phyloP scores from a whole-genome alignment of 2,329 filamentous ascomycete genomes.

The Phialocephala sp. region DNA sequence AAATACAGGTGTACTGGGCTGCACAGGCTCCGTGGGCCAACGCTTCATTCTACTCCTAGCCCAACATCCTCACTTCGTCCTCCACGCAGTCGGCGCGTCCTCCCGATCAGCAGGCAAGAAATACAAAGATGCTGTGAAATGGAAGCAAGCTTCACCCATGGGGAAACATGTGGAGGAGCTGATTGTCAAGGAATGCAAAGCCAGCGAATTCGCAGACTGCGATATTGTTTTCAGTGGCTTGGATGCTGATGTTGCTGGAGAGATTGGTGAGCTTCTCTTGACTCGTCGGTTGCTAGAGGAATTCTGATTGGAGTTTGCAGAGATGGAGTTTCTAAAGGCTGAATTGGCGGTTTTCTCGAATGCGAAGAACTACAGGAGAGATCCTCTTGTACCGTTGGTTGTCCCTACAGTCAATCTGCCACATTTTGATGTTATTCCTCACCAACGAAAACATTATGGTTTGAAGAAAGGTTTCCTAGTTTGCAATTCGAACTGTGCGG shows the following conservation, averaged over 20 bases:
- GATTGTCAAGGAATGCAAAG: conserved; percentile 83
- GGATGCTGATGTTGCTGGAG: conserved; percentile 89
- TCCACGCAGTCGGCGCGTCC: conserved; percentile 90
- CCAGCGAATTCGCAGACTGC: conserved; percentile 84
- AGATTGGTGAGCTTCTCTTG: conserved; percentile 70
- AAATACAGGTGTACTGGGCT: conserved; percentile 76
- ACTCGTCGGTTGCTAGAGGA: not conserved
- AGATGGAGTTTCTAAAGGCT: conserved; percentile 88
- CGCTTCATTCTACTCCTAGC: conserved; percentile 93
- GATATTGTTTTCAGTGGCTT: conserved; percentile 93
- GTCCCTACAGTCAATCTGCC: conserved; percentile 93
- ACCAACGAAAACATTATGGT: conserved; percentile 76
- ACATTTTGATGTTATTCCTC: conserved; percentile 87
- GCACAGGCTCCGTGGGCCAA: conserved; percentile 93
- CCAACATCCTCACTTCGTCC: conserved; percentile 82
- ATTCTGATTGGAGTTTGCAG: conserved; percentile 50
- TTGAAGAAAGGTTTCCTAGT: conserved; percentile 89
- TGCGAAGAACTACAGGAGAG: conserved; percentile 93
- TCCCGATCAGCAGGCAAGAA: conserved; percentile 89
- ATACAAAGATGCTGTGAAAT: conserved; percentile 91
- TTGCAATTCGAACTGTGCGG: conserved; percentile 98
- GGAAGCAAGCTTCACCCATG: conserved; percentile 92
- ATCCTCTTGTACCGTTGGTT: conserved; percentile 88
- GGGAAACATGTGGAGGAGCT: conserved; percentile 76
- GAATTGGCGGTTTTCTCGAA: conserved; percentile 96